These are phyloP conservation scores for Lasiosphaeria ovina DNA, from an alignment of 495 filamentous ascomycete genomes.

Conservation along the genomic window DNA sequence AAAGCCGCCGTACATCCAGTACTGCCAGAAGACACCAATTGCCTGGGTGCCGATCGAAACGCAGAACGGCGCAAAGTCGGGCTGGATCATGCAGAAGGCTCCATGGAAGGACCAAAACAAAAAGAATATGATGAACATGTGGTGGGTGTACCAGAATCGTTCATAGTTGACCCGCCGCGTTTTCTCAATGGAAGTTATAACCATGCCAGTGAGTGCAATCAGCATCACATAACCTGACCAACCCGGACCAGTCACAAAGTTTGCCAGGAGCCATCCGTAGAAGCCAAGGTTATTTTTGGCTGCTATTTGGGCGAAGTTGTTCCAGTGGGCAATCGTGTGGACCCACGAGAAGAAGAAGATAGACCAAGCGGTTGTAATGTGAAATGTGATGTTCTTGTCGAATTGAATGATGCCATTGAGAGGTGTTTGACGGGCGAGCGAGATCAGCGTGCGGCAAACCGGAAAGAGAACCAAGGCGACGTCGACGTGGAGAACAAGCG, in stretches of 20 bases:
- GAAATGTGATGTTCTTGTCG: slow-evolving; percentile 80
- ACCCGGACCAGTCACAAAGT: slow-evolving; percentile 70
- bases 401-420: slow-evolving; percentile 77
- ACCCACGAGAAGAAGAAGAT: slow-evolving; percentile 80
- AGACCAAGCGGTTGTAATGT: slow-evolving; percentile 76
- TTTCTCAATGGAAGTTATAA: slow-evolving; percentile 66
- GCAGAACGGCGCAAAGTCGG: slow-evolving; percentile 70
- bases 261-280: slow-evolving; percentile 66
- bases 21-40: slow-evolving; percentile 76
- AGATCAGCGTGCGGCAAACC: slow-evolving; percentile 76
- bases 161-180: slow-evolving; percentile 69
- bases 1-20: slow-evolving; percentile 74
- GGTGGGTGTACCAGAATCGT: slow-evolving; percentile 78
- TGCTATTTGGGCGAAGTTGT: slow-evolving; percentile 73
- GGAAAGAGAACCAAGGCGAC: slow-evolving; percentile 73
- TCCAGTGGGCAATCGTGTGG: slow-evolving; percentile 77
- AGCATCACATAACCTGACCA: slow-evolving; percentile 82
- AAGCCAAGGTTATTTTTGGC: slow-evolving; percentile 68
- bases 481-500: slow-evolving; percentile 72
- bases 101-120: slow-evolving; percentile 80
- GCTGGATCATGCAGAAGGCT: slow-evolving; percentile 77
- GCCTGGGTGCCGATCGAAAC: slow-evolving; percentile 55
- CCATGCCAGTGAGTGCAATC: slow-evolving; percentile 64
- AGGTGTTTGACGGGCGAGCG: slow-evolving; percentile 68
- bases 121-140: slow-evolving; percentile 77